Evolutionary conservation across 2,329 filamentous ascomycete species (phyloP), one percentile per base, ranked within the genome.

Genomic region (Calycina marina): DNA sequence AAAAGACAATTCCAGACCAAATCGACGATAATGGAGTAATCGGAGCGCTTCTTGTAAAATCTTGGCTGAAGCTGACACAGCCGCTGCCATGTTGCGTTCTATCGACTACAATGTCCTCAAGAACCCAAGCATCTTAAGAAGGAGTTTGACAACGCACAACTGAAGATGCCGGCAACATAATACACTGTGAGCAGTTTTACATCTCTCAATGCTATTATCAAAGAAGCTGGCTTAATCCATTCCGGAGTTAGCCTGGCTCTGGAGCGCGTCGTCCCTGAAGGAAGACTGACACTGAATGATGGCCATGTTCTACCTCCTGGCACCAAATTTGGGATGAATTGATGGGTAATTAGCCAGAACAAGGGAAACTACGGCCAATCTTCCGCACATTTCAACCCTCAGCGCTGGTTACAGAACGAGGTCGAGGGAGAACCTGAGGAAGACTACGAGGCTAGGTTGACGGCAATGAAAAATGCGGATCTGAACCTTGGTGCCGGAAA

Each of bases 371-470:
- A 65, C 36, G 64, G 65, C 6, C 29, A 48, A 1, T 59, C 66
- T 32, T 60, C 60, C 4, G 55, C 64, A 20, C 38, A 43, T 0
- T 68, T 62, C 42, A 44, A 59, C 3, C 64, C 65, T 0, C 63
- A 68, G 44, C 45, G 64, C 12, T 68, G 63, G 65, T 46, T 65
- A 1, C 25, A 70, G 69, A 26, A 57, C 67, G 3, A 71, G 65
- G 66, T 51, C 55, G 24, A 43, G 46, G 15, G 43, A 2, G 59
- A 62, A 40, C 51, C 37, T 4, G 45, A 50, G 0, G 51, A 49
- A 4, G 44, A 39, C 10, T 61, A 54, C 26, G 35, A 53, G 24
- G 36, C 42, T 15, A 51, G 61, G 2, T 46, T 55, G 18, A 40
- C 43, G 6, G 38, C 41, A 4, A 62, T 60, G 56, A 58, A 58